Evolutionary conservation across 116 monocot species (phyloP), one percentile per base, ranked within the genome.

Genomic region (Dioscorea cayenensis): DNA sequence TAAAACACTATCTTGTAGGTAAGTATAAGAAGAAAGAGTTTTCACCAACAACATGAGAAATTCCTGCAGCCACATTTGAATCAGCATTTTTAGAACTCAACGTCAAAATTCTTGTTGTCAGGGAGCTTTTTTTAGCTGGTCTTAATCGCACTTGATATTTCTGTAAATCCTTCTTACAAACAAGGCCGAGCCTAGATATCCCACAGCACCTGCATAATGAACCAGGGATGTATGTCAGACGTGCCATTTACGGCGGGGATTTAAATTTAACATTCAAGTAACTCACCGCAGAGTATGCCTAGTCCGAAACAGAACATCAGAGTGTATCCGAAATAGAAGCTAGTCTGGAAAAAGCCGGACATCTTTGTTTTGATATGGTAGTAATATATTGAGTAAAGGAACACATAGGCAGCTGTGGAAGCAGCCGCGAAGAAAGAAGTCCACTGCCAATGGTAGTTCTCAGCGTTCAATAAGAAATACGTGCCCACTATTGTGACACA

Each of bases 121-220:
- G 19, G n/a, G 55, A 55, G n/a, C 55, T 55, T 55, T n/a, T n/a
- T 32, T 32, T 32, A 32, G 32, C 32, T 4, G 4, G 32, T 32
- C 2, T 77, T 91, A 96, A 65, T 97, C 97, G 70, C 97, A 97
- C 71, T 97, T 97, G 73, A 97, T 97, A 74, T 97, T 97, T 71
- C 93, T 83, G 76, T 97, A 97, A 20, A 97, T 97, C 79, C 97
- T 93, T 73, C 97, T 84, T 67, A 97, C 97, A 69, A 97, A 97
- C 72, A 97, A 64, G 12, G 84, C 84, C 14, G 97, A 97, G 11
- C 97, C 97, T n/a, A 97, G 83, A 77, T 90, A 97, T 16, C 97
- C 97, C 25, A 97, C 93, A 61, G 97, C 97, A 77, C 97, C 97
- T 97, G 79, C 27, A 78, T 67, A 55, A 32, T 32, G 32, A 55